A percentile compares a stretch with the other conserved stretches of the same genome.
Evolutionary conservation across 306 rosid species (phyloP).

Genomic region (Canavalia ensiformis): DNA sequence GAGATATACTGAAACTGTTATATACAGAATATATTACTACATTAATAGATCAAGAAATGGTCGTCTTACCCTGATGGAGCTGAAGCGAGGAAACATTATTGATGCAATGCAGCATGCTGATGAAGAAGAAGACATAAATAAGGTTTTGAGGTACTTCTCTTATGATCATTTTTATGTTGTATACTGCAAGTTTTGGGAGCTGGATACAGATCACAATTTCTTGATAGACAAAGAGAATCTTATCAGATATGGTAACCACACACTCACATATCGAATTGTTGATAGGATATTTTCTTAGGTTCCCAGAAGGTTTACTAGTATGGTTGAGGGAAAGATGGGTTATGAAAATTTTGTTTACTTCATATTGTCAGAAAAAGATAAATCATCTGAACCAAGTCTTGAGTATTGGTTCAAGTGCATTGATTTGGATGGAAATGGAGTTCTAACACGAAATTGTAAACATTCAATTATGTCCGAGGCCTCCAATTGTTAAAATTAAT

Average conservation of each 20-base stretch:
- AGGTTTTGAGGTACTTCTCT: no score
- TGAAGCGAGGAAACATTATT: constrained; percentile 5
- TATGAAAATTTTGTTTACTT: constrained; percentile 99
- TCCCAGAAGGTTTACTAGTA: constrained; percentile 93
- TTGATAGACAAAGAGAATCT: constrained; percentile 97
- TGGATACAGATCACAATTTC: constrained; percentile 98
- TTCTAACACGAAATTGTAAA: constrained; percentile 70
- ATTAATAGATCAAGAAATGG: constrained; percentile 93
- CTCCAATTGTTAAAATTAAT: no score
- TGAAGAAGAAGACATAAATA: no score
- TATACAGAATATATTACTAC: constrained; percentile 97
- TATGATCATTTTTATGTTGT: no score
- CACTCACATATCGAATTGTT: constrained; percentile 96
- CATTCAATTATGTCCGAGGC: no score
- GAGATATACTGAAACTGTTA: constrained; percentile 99
- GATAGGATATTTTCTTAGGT: constrained; percentile 99
- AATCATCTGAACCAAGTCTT: constrained; percentile 95
- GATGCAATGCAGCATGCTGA: no score
- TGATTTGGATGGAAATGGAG: constrained; percentile 97
- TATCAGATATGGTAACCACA: constrained; percentile 97
- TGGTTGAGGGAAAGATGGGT: constrained; percentile 97
- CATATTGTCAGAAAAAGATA: constrained; percentile 97
- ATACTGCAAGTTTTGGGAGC: constrained; percentile 64
- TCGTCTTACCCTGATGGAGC: constrained; percentile 90
- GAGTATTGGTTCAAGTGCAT: constrained; percentile 99